Evolutionary conservation across 441 rosid genomes (phyloP).

Genomic region (Brassica hybrid): DNA sequence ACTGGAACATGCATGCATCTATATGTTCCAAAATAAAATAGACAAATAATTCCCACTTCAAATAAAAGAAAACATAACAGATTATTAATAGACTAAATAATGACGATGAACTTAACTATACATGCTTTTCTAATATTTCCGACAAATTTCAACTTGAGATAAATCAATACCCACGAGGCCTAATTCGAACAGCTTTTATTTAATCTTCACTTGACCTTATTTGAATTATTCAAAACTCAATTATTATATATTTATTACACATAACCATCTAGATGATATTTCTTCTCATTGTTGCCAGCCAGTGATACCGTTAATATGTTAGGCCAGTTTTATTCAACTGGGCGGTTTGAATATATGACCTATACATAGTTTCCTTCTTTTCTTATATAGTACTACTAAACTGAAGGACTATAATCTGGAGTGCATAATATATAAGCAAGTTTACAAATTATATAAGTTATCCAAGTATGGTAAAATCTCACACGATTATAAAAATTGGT

Average conservation of each 20-base stretch:
- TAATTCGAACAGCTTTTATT: constrained; percentile 31
- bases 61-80: not conserved
- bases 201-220: constrained; percentile 23
- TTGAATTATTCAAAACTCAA: not conserved
- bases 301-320: constrained; percentile 13
- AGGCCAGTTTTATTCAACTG: constrained; percentile 32
- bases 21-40: not conserved
- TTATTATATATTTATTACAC: not conserved
- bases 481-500: not conserved
- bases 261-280: constrained; percentile 32
- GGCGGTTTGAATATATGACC: constrained; percentile 31
- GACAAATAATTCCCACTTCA: not conserved
- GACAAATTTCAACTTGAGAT: not conserved
- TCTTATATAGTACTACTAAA: not conserved
- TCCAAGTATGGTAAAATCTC: not conserved
- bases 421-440: not conserved
- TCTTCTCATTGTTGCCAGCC: constrained; percentile 7
- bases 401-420: not conserved
- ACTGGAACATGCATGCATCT: not conserved
- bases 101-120: not conserved
- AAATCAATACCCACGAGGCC: constrained; percentile 38
- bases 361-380: too few species aligned
- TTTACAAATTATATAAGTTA: not conserved
- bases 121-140: not conserved
- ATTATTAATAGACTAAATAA: not conserved